Evolutionary conservation across 2,329 filamentous ascomycete genomes (phyloP), one percentile per base, ranked within the genome.

Genomic region (Bretziella fagacearum): DNA sequence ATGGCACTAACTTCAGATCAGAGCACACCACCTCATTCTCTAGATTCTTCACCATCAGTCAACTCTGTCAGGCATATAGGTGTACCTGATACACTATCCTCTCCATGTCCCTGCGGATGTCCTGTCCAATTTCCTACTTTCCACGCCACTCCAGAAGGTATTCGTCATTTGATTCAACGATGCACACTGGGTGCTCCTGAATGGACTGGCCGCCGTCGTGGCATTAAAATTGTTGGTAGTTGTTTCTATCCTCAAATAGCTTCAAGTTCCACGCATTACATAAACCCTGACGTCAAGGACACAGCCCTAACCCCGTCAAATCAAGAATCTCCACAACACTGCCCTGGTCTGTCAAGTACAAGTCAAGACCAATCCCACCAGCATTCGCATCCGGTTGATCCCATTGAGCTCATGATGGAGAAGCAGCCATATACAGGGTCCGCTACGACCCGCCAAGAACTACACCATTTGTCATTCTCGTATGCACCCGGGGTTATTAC

Each of bases 171-270:
- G 8, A 40, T 46, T 46, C 32, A n/a, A 11, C 30, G 17, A 30
- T 46, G 35, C 8, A 46, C 33, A 2, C 13, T 27, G 23, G 26
- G 32, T 17, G 44, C 44, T 8, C 35, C 33, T 15, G 35, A 46
- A 41, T 46, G 44, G 44, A 10, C 7, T 22, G 26, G 44, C 13
- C 6, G 29, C 17, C 15, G 35, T 4, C 11, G 35, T 2, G 7
- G 8, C 25, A 17, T 32, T 2, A 10, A 39, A 2, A 13, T 39
- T 18, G 15, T 17, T 7, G 35, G 35, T 6, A 39, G 35, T 13
- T 39, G 6, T 22, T 39, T 39, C 6, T 18, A 17, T 39, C 17
- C 17, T 10, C 3, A 13, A 30, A 10, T 2, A 30, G n/a, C 27
- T 30, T 30, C 27, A 30, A 30, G 27, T 30, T 30, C 27, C 8